phyloP scores from a whole-genome alignment of 2,329 filamentous ascomycete genomes.

The Diaporthe capsici region DNA sequence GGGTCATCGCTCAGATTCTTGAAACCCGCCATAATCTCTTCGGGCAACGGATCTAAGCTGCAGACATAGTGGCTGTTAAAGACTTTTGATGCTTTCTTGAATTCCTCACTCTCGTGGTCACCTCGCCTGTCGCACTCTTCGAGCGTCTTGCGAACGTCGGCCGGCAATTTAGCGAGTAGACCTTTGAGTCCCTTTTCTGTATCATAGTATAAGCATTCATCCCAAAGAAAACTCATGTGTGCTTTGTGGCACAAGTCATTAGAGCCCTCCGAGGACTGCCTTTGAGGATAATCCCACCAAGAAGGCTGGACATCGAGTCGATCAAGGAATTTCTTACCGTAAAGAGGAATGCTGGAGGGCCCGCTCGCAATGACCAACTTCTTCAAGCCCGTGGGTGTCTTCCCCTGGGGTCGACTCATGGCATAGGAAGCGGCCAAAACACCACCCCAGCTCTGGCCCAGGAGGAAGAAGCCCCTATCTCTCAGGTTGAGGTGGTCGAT shows the following conservation, averaged over 20 bases:
- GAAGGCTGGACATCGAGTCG: background rate
- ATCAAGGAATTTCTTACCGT: background rate
- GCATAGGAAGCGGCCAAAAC: slow-evolving; percentile 37
- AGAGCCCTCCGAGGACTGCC: background rate
- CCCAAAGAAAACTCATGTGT: too few relatives aligned
- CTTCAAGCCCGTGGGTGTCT: slow-evolving; percentile 42
- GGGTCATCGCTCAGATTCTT: slow-evolving; percentile 44
- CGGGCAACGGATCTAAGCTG: slow-evolving; percentile 44
- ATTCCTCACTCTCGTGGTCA: slow-evolving; percentile 46
- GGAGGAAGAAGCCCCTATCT: slow-evolving; percentile 41
- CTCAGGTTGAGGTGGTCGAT: slow-evolving; percentile 43
- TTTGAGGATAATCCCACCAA: background rate
- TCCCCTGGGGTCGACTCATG: slow-evolving; percentile 39
- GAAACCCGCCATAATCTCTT: slow-evolving; percentile 42
- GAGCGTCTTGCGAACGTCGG: slow-evolving; percentile 42
- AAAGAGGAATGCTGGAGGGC: slow-evolving; percentile 46
- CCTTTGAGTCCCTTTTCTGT: slow-evolving; percentile 40
- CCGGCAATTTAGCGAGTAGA: slow-evolving; percentile 43
- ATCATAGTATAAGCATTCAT: background rate
- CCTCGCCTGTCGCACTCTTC: slow-evolving; percentile 42
- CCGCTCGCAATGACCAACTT: slow-evolving; percentile 45
- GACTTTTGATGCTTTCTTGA: slow-evolving; percentile 40
- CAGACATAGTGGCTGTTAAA: slow-evolving; percentile 44
- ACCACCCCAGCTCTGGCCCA: slow-evolving; percentile 38
- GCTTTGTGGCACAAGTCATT: background rate